Base-by-base conservation (phyloP, 331 rosid genomes). In the Acacia pycnantha region DNA sequence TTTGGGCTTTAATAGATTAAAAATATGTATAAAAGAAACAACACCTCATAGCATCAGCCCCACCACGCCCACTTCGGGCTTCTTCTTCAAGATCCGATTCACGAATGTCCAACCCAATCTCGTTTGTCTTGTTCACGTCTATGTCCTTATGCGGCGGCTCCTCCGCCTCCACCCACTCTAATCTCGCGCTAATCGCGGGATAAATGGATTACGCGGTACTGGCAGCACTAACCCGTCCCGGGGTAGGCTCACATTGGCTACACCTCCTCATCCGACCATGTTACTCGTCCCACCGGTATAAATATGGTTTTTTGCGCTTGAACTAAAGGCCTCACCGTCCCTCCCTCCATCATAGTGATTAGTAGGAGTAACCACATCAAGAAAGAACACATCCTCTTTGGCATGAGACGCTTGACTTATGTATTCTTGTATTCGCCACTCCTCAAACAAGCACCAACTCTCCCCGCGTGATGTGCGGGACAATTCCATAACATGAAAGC, bases 231-330 rank as follows among this genome's bases (percentile, higher is more conserved):
- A n/a, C n/a, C n/a, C n/a, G n/a, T n/a, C 75, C 97, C 98, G 90
- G 10, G 82, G 82, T 35, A 69, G 19, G 1, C 11, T 22, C 8
- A 74, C 37, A 41, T 84, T 82, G 0, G 77, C 35, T 0, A 95
- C 90, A 29, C 98, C 97, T 7, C 99, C 98, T 0, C 99, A 86
- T 12, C 96, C 97, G 10, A 94, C 98, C 98, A 95, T 95, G 92
- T 95, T 93, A 87, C n/a, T n/a, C n/a, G n/a, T n/a, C n/a, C n/a
- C 12, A 92, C 98, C 18, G 93, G 66, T 76, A 95, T 90, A 77
- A 95, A 92, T 24, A 92, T 82, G 80, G 82, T 84, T 61, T 73
- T 82, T 0, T 48, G 33, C 5, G 27, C 62, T n/a, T 54, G 12
- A 1, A 64, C 73, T 72, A 81, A 77, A 35, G 67, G 54, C 24